Conservation (phyloP, 768 basidiomycete genomes). For the Lentinula boryana region DNA sequence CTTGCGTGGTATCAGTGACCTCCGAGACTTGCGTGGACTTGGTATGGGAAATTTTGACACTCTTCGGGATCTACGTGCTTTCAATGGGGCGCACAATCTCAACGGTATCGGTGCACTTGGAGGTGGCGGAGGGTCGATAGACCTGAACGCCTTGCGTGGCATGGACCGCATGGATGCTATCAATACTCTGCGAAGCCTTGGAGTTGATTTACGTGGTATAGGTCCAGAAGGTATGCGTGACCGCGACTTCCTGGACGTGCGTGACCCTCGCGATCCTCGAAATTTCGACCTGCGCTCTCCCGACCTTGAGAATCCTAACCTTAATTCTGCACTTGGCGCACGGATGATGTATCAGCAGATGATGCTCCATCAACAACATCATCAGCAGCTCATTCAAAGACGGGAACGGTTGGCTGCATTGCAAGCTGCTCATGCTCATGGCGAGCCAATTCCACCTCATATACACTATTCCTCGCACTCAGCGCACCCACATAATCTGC, state of each 20-base stretch:
- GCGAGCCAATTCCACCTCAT: not conserved
- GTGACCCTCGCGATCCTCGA: not conserved
- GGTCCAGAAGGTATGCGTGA: not conserved
- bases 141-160: not conserved
- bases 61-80: not conserved
- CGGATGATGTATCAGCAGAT: conserved; percentile 5
- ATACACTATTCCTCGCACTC: not conserved
- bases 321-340: not conserved
- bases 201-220: not conserved
- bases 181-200: not conserved
- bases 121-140: not conserved
- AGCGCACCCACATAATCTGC: not conserved
- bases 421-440: not conserved
- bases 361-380: conserved; percentile 6
- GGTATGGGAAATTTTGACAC: not conserved
- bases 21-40: not conserved
- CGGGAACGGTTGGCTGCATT: not conserved
- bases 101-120: not conserved
- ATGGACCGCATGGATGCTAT: not conserved
- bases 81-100: not conserved
- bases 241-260: not conserved
- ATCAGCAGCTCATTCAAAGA: not conserved
- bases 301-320: not conserved
- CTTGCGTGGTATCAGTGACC: not conserved
- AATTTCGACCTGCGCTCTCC: not conserved